A percentile compares a stretch with the other conserved stretches of the same genome.
Conservation (phyloP, 345 rosid genomes). For the Eucalyptus caleyi region DNA sequence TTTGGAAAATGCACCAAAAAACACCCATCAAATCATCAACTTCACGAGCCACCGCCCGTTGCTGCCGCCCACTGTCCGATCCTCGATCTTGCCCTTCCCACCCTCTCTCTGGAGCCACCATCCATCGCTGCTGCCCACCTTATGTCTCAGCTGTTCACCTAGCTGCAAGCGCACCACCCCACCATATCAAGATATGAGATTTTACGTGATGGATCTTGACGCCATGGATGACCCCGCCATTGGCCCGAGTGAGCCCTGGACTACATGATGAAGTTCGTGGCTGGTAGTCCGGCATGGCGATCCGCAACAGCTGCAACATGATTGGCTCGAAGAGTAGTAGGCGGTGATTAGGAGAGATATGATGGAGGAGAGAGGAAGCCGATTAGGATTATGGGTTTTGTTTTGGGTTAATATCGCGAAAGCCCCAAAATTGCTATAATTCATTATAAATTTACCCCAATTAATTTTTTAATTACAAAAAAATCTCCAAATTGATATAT, state of each 20-base stretch:
- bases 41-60: not conserved
- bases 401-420: not conserved
- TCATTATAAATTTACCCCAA: rapidly evolving
- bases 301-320: not conserved
- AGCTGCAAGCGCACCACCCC: not conserved
- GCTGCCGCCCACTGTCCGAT: not conserved
- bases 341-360: not conserved
- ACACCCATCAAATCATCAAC: too few species aligned
- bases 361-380: not conserved
- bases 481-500: rapidly evolving
- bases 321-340: not conserved
- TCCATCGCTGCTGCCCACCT: not conserved
- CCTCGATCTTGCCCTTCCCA: not conserved
- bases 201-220: not conserved
- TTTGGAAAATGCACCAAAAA: not conserved
- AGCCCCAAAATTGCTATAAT: too few species aligned
- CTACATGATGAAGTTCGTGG: not conserved
- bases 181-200: not conserved
- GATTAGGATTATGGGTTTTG: not conserved
- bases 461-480: too few species aligned
- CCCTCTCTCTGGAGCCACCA: not conserved
- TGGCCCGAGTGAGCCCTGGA: not conserved
- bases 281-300: too few species aligned
- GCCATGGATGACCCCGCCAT: not conserved
- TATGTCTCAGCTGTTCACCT: not conserved